A percentile compares a stretch with the other conserved stretches of the same genome.
Conservation (phyloP, 305 asterid species). For the Fraxinus velutina region DNA sequence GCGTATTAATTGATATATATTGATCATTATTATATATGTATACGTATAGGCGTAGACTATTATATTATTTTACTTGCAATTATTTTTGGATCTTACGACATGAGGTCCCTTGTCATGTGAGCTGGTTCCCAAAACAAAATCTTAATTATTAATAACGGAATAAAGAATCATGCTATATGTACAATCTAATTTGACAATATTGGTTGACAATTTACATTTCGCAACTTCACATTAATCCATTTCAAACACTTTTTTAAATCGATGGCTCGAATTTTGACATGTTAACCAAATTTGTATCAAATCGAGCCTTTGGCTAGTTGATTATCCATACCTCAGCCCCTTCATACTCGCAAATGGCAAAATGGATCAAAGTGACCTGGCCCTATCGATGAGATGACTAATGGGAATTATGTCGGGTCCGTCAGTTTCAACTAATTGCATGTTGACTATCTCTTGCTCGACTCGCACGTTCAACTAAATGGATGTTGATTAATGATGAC, state of each 20-base stretch:
- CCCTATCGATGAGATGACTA: not conserved
- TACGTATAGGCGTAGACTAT: not conserved
- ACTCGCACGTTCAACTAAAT: not conserved
- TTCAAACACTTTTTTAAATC: no score
- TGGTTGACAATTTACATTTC: no score
- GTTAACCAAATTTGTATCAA: no score
- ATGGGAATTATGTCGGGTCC: not conserved
- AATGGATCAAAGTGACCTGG: not conserved
- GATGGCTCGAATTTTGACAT: not conserved
- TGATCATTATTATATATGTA: not conserved
- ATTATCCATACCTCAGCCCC: no score
- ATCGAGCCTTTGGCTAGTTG: no score
- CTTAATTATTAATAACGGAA: not conserved
- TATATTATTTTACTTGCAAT: not conserved
- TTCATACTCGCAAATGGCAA: no score
- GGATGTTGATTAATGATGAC: not conserved
- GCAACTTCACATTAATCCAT: not conserved
- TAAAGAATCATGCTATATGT: not conserved
- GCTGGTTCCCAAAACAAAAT: not conserved
- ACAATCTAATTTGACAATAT: no score
- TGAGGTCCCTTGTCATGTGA: not conserved
- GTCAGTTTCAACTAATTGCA: no score
- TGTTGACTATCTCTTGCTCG: no score
- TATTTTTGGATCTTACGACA: slow-evolving; percentile 3
- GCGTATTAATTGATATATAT: not conserved